Percentiles rank a stretch among this genome's conserved stretches.
Conservation (phyloP, 768 basidiomycete genomes). For the Boletales sp. region DNA sequence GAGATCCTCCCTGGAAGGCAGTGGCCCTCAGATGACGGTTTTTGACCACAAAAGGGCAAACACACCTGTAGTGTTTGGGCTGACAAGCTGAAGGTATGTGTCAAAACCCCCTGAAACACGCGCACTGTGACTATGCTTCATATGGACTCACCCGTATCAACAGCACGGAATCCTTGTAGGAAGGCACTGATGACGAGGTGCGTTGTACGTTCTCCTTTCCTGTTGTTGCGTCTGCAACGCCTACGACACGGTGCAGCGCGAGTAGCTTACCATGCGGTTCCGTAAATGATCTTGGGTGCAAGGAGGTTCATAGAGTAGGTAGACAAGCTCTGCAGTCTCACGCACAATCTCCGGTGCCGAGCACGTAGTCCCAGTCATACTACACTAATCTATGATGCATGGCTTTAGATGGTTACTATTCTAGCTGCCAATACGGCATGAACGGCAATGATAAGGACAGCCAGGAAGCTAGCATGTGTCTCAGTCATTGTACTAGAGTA, state of each 20-base stretch:
- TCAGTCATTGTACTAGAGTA: no score
- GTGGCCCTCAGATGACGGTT: not conserved
- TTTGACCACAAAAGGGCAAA: not conserved
- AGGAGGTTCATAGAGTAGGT: conserved; percentile 27
- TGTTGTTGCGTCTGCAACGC: conserved; percentile 24
- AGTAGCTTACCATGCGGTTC: conserved; percentile 53
- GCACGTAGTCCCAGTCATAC: no score
- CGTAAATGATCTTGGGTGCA: conserved; percentile 51
- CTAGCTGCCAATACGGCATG: no score
- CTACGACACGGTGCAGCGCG: not conserved
- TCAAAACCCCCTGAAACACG: conserved; percentile 14
- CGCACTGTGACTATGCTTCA: not conserved
- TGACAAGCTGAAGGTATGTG: conserved; percentile 48
- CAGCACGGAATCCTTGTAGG: conserved; percentile 70
- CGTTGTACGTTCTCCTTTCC: conserved; percentile 76
- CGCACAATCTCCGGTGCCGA: not conserved
- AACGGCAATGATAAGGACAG: no score
- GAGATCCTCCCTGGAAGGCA: conserved; percentile 59
- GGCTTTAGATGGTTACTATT: no score
- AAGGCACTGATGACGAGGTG: conserved; percentile 69
- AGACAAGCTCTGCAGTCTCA: conserved; percentile 14
- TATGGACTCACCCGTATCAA: conserved; percentile 70
- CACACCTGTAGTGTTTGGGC: conserved; percentile 67
- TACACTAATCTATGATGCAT: no score
- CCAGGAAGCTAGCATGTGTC: no score